Evolutionary conservation across 2,329 filamentous ascomycete genomes (phyloP).

Genomic region (Fusarium sp.): DNA sequence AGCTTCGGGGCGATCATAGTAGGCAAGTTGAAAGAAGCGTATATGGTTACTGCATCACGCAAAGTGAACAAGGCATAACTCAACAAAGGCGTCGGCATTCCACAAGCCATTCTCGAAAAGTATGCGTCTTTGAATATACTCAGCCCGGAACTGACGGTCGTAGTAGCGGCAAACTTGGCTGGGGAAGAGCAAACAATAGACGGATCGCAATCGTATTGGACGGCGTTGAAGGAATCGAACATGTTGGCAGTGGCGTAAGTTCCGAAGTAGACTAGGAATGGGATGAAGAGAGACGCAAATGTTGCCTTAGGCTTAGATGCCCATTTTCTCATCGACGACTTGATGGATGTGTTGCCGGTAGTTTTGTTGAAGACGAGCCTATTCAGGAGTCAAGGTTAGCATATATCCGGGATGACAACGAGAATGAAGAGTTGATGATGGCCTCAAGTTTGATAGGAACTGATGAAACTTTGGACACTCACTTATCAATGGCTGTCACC

Average conservation of each 20-base stretch:
- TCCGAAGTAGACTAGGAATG: conserved; percentile 48
- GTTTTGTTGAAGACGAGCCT: conserved; percentile 47
- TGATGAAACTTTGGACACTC: background rate
- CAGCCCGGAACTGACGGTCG: conserved; percentile 40
- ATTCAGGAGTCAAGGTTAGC: background rate
- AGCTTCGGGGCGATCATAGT: conserved; percentile 43
- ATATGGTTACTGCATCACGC: conserved; percentile 45
- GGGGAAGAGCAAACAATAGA: conserved; percentile 40
- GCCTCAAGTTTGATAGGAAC: too few relatives aligned
- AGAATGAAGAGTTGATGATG: too few relatives aligned
- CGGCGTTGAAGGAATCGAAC: conserved; percentile 45
- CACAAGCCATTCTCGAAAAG: conserved; percentile 37
- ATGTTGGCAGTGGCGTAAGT: conserved; percentile 47
- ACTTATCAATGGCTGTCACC: conserved; percentile 48
- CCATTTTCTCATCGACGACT: conserved; percentile 43
- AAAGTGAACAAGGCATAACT: conserved; percentile 44
- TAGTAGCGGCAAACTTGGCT: conserved; percentile 45
- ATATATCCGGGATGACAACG: background rate
- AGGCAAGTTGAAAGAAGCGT: conserved; percentile 47
- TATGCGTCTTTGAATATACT: conserved; percentile 46
- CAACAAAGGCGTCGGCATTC: conserved; percentile 36
- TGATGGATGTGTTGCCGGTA: conserved; percentile 39
- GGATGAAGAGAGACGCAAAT: conserved; percentile 41
- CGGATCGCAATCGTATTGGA: conserved; percentile 34
- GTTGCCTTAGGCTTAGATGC: conserved; percentile 40